Base-by-base conservation (phyloP, 148 eudicot species). In the Vaccinium myrtillus region DNA sequence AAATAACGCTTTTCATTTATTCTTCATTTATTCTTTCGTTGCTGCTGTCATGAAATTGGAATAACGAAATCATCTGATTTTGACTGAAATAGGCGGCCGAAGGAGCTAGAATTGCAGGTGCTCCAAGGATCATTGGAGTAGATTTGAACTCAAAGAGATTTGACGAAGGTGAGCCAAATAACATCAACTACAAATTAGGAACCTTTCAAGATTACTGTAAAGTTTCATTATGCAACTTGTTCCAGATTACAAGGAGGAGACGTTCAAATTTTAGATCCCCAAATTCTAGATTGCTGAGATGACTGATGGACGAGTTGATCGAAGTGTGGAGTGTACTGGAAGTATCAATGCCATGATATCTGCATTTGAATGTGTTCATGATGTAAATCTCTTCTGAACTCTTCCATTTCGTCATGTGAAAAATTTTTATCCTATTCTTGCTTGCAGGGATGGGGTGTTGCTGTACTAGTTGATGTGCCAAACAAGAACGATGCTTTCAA, bases 311-410 rank as follows among this genome's bases (percentile, higher is more conserved):
- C 93, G 95, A 82, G 95, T 90, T 5, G 95, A 94, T 83, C 78
- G 93, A 77, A 90, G 92, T 75, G 82, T 92, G 0, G 95, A 92
- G 85, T 94, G 95, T 76, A 92, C 95, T 1, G 95, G 95, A 67
- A 90, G 90, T 79, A 79, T 90, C 27, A 90, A 91, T 76, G 91
- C 92, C 21, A 93, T 93, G 96, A 95, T 95, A 43, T 93, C 96
- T 19, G 98, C 98, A 25, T 95, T 91, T 63, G 96, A 95, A 87
- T 93, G 96, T 78, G 96, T 93, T 83, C 98, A 95, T 83, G 98
- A 95, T 90, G 98, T 93, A 91, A 23, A 91, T 63, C 78, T 74
- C 16, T 59, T 2, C 65, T 19, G 2, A 59, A 59, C 23, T 59
- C 75, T 71, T 14, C 8, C 19, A 27, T 71, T 70, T 27, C 70